Evolutionary conservation across 2,329 filamentous ascomycete species (phyloP), one percentile per base, ranked within the genome.

Genomic region (Exophiala dermatitidis): DNA sequence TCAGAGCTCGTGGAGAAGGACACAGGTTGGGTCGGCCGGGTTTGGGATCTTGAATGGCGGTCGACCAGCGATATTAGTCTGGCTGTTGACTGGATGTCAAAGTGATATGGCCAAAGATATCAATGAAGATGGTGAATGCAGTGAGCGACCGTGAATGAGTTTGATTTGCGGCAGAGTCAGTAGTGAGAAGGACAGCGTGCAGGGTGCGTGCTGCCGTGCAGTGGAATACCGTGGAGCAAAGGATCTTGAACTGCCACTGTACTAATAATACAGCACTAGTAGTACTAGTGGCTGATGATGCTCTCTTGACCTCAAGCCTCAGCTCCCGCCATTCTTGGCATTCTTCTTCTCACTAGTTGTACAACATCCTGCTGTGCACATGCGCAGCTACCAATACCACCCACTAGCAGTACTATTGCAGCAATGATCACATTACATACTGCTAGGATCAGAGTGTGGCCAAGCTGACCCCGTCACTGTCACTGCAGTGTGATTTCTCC

Each of bases 41-140:
- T 32, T 19, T 44, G 41, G 41, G 44, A 34, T 47, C 36, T 50
- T 40, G 37, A 47, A 29, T 46, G 43, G 45, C 29, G 32, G 31
- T 46, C 34, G 12, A 34, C 34, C 38, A 41, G 30, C 37, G 28
- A 33, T 38, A 43, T 41, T 46, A 54, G 31, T 48, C 43, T 30
- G 38, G 44, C 40, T 46, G 46, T 47, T 43, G 53, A 52, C 57
- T 31, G 54, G 44, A 50, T 48, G 46, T 54, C 37, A 50, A 55
- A 46, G 32, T 50, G 52, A 60, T 48, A 60, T 60, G 47, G 31
- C 44, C 52, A 53, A 49, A 60, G 54, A 58, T 60, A 54, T 49
- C 47, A 51, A 60, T 56, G 55, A 45, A 60, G 52, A 58, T 60
- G 50, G 50, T 48, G 32, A 45, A 53, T 48, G 50, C 19, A 19